Conservation (phyloP, 345 rosid species). For the Moringa oleifera region DNA sequence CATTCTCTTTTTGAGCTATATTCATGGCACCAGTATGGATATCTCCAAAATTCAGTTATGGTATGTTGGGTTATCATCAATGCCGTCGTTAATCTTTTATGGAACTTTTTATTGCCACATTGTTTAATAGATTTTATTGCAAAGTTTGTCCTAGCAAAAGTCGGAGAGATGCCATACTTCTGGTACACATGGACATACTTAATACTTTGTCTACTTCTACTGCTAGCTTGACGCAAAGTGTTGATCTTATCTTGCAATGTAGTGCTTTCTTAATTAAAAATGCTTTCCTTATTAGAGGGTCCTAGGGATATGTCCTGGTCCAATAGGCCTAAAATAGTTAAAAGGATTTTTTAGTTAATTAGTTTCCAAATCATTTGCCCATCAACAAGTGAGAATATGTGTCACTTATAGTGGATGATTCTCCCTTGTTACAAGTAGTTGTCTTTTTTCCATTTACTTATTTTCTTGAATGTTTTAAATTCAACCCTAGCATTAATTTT, state of each 20-base stretch:
- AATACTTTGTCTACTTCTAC: too few relatives aligned
- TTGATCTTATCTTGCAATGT: too few relatives aligned
- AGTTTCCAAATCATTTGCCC: neutral
- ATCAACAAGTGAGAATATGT: neutral
- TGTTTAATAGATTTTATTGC: neutral
- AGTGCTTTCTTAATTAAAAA: too few relatives aligned
- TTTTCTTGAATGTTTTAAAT: neutral
- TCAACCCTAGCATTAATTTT: neutral
- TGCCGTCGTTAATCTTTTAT: neutral
- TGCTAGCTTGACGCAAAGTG: too few relatives aligned
- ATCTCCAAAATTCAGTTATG: conserved; percentile 52
- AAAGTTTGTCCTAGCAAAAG: too few relatives aligned
- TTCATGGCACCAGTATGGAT: conserved; percentile 62
- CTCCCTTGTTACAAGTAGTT: neutral
- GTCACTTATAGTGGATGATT: neutral
- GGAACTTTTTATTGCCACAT: too few relatives aligned
- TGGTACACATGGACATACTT: too few relatives aligned
- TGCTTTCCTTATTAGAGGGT: neutral
- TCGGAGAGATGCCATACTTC: too few relatives aligned
- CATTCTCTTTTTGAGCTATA: conserved; percentile 59
- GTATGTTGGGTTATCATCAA: conserved; percentile 23
- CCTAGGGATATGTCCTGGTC: neutral
- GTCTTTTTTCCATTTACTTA: neutral
- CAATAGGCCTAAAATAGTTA: neutral
- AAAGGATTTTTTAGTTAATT: too few relatives aligned